Base-by-base conservation (phyloP, 352 stramenopile genomes). In the Globisporangium okanoganense region DNA sequence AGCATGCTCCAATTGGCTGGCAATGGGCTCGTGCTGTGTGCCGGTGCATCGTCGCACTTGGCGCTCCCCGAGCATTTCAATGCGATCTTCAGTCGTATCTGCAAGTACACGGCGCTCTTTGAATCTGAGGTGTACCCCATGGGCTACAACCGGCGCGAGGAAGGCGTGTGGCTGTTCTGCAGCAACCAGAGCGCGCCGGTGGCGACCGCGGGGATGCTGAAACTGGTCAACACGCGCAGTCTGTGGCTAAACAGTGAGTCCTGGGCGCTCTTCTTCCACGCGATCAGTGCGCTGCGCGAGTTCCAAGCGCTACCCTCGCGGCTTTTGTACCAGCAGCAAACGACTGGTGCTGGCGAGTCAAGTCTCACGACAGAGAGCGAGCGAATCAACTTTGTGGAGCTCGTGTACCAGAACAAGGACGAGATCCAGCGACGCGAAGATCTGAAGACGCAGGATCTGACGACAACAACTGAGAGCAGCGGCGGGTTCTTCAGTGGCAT, bases 401-500 rank as follows among this genome's bases (percentile, higher is more conserved):
- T 89, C 5, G 79, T 90, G 31, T 74, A 75, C 13, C 58, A 73
- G 29, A 90, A 82, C 65, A 86, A 87, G 56, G 71, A 85, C 52
- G 71, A 78, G 35, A 52, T 88, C 1, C 75, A 79, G 24, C 65
- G 62, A 10, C 76, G 70, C n/a, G 73, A 89, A 48, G 73, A 69
- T 16, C 61, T 84, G 27, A 75, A 58, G 33, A 57, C 66, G 6
- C 71, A 78, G 61, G 72, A 74, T 25, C 43, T 62, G 13, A 62
- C 72, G 13, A 52, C 54, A n/a, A 63, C 47, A 1, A 58, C 61
- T 10, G 62, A 54, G 2, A 64, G 62, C 25, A 64, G 61, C 20
- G 66, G 72, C 18, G 69, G 73, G 4, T 93, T 93, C 60, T 90
- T 90, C 53, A 90, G 81, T 31, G 81, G 84, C 29, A 67, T 93